Evolutionary conservation across 2,329 filamentous ascomycete genomes (phyloP), one percentile per base, ranked within the genome.

Genomic region (Diaporthe caulivora): DNA sequence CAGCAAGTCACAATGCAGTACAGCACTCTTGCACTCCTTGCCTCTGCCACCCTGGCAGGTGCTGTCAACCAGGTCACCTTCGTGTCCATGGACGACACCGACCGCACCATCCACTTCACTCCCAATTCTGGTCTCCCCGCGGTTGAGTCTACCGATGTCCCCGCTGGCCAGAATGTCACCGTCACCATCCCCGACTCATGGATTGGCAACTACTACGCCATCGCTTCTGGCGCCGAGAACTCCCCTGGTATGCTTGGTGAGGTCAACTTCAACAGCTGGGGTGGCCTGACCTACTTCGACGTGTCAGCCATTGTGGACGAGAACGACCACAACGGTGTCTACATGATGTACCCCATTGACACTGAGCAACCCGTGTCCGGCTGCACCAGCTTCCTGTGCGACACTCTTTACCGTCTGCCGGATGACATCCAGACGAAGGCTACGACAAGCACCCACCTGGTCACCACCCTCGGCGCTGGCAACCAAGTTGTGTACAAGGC

Each of bases 341-440:
- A 84, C 78, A 73, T 80, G 78, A 79, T 86, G 73, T 85, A 81
- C 79, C 83, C 83, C 1, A 76, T 77, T 18, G 74, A 73, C 37
- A 65, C 47, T 17, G 47, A 75, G 70, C 67, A 73, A 72, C 83
- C 83, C 21, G 68, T 80, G 62, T 84, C 83, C 7, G 85, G 85
- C 51, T 86, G 85, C 80, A 77, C 80, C 53, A 64, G 13, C n/a
- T 86, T 83, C 78, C 82, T 82, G 29, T 86, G 85, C 80, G 57
- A 40, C 79, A 89, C 87, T 75, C 84, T 81, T 74, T 91, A 91
- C 85, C 89, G 86, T 81, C 79, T 83, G 21, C 78, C 84, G 13
- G 86, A 91, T 72, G 89, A 91, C 74, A 77, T 90, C 76, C 86
- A 89, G 82, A 91, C 89, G 79, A 87, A 89, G 81, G 79, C 82